A percentile compares a stretch with the other conserved stretches of the same genome.
These are phyloP conservation scores for Royoungia palumana DNA, from an alignment of 768 basidiomycete species.

Conservation along the genomic window DNA sequence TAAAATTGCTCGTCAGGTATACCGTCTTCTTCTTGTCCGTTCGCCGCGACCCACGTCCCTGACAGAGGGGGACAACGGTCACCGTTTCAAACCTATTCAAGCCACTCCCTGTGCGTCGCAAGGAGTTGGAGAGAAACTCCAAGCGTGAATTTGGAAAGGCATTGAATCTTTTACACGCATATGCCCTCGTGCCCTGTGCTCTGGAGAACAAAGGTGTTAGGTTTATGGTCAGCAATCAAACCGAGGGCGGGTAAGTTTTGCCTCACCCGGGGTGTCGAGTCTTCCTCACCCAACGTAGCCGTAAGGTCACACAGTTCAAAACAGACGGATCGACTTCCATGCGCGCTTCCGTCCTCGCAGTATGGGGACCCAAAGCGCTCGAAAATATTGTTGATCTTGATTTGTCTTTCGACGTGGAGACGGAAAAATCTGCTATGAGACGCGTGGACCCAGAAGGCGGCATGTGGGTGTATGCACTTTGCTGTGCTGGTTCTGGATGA, in stretches of 20 bases:
- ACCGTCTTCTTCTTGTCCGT: slow-evolving; percentile 11
- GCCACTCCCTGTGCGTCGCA: slow-evolving; percentile 84
- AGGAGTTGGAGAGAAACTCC: slow-evolving; percentile 83
- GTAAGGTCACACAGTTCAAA: slow-evolving; percentile 65
- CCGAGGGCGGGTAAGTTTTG: slow-evolving; percentile 61
- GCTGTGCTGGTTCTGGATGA: background rate
- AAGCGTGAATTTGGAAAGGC: slow-evolving; percentile 91
- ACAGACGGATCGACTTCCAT: slow-evolving; percentile 66
- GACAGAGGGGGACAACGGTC: slow-evolving; percentile 84
- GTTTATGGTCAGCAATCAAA: slow-evolving; percentile 67
- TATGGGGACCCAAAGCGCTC: slow-evolving; percentile 84
- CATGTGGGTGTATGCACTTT: slow-evolving; percentile 14
- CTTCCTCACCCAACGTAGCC: slow-evolving; percentile 33
- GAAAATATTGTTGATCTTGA: slow-evolving; percentile 75
- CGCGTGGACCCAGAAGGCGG: slow-evolving; percentile 19
- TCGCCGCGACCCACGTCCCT: background rate
- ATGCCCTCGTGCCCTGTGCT: slow-evolving; percentile 82
- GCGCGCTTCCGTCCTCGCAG: slow-evolving; percentile 59
- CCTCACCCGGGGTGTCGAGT: background rate
- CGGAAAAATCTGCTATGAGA: slow-evolving; percentile 44
- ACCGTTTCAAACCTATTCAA: slow-evolving; percentile 67
- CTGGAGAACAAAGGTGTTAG: slow-evolving; percentile 58
- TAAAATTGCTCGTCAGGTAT: slow-evolving; percentile 76
- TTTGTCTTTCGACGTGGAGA: slow-evolving; percentile 62
- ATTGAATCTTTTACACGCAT: slow-evolving; percentile 76